Evolutionary conservation across 192 early-diverging fungal species (phyloP).

Genomic region (Coemansia sp.): DNA sequence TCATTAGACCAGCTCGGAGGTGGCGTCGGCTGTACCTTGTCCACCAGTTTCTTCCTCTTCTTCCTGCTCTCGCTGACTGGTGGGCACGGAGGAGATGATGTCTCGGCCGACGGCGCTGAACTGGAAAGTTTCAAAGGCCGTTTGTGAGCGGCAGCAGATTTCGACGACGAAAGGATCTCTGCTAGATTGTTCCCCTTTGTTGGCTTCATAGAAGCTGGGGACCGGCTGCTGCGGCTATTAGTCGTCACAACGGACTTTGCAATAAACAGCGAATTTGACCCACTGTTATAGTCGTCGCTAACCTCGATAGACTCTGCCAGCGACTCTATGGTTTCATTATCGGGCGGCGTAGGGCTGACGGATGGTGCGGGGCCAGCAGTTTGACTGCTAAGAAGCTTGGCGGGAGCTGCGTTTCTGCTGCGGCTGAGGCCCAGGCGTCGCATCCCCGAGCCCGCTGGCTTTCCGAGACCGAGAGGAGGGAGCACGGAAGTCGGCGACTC

Average conservation of each 20-base stretch:
- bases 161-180: slow-evolving; percentile 13
- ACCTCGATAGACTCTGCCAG: slow-evolving; percentile 44
- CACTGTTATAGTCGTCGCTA: slow-evolving; percentile 29
- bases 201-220: neutral
- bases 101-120: neutral
- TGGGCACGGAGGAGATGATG: neutral
- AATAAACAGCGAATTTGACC: neutral
- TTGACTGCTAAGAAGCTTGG: neutral
- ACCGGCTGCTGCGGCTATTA: neutral
- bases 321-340: slow-evolving; percentile 13
- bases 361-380: neutral
- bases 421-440: slow-evolving; percentile 46
- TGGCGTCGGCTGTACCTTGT: neutral
- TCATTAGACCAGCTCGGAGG: neutral
- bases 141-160: neutral
- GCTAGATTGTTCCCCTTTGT: slow-evolving; percentile 7
- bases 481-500: neutral
- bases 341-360: neutral
- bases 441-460: slow-evolving; percentile 20
- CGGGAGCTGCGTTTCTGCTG: slow-evolving; percentile 20
- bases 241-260: neutral
- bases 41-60: neutral
- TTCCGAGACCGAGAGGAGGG: slow-evolving; percentile 23
- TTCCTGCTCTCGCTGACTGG: neutral
- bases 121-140: slow-evolving; percentile 10